A percentile compares a stretch with the other conserved stretches of the same genome.
phyloP scores from a whole-genome alignment of 2,329 filamentous ascomycete species.

The Spiromastix sp. region DNA sequence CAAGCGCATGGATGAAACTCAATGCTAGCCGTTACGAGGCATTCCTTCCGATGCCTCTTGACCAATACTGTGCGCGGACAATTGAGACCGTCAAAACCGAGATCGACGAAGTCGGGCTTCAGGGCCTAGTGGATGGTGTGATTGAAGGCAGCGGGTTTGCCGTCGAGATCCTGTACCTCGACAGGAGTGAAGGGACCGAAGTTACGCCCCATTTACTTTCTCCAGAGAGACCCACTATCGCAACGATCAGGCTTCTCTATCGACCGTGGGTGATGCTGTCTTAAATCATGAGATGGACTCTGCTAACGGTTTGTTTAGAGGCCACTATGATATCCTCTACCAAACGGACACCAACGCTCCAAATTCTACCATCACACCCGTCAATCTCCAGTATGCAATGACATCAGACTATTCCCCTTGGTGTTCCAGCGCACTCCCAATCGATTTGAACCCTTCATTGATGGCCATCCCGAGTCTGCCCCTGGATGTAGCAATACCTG shows the following conservation, averaged over 20 bases:
- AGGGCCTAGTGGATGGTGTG: constrained; percentile 65
- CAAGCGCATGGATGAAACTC: constrained; percentile 73
- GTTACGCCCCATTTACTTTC: constrained; percentile 47
- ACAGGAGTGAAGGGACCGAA: constrained; percentile 66
- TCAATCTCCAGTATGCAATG: constrained; percentile 33
- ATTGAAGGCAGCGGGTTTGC: constrained; percentile 69
- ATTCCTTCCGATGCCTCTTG: constrained; percentile 57
- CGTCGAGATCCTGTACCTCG: constrained; percentile 83
- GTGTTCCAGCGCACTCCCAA: constrained; percentile 27
- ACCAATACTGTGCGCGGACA: constrained; percentile 57
- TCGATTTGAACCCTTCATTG: constrained; percentile 29
- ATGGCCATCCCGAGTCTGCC: constrained; percentile 33
- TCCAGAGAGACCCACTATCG: constrained; percentile 30
- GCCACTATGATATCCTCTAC: constrained; percentile 94
- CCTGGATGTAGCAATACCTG: constrained; percentile 24
- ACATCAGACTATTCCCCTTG: constrained; percentile 28
- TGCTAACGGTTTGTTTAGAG: constrained; percentile 35
- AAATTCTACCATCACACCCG: constrained; percentile 19
- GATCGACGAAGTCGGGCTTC: constrained; percentile 83
- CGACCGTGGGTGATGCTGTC: constrained; percentile 43
- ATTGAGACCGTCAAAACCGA: constrained; percentile 70
- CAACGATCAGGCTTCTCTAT: constrained; percentile 60
- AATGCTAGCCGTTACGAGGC: constrained; percentile 58
- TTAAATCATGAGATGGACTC: neutral
- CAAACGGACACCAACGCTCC: constrained; percentile 37